A percentile compares a stretch with the other conserved stretches of the same genome.
These are phyloP conservation scores for Xenoacremonium recifei DNA, from an alignment of 2,329 filamentous ascomycete species.

Conservation along the genomic window DNA sequence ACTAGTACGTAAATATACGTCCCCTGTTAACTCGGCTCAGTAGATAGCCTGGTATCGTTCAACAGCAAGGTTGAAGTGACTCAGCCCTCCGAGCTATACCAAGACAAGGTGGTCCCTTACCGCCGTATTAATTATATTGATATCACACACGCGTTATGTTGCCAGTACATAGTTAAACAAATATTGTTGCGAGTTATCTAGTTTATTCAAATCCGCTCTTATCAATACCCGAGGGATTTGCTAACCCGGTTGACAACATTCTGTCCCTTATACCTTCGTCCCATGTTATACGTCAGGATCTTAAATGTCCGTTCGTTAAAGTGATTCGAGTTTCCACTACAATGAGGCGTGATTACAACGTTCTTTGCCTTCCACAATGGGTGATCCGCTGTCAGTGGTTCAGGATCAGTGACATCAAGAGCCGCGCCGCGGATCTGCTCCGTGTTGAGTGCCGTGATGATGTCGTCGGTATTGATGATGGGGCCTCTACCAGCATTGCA, in stretches of 20 bases:
- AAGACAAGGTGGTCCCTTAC: too few species aligned
- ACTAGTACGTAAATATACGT: too few species aligned
- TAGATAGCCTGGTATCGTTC: too few species aligned
- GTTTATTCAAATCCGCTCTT: too few species aligned
- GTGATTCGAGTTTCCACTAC: conserved; percentile 29
- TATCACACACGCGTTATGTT: too few species aligned
- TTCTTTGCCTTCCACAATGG: conserved; percentile 64
- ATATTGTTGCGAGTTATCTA: too few species aligned
- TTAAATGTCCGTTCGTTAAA: conserved; percentile 20
- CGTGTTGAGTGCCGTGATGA: conserved; percentile 53
- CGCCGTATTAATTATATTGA: too few species aligned
- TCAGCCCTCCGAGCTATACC: too few species aligned
- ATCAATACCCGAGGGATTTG: not conserved
- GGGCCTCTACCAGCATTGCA: conserved; percentile 62
- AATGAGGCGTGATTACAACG: conserved; percentile 51
- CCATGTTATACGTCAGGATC: conserved; percentile 26
- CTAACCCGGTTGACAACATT: conserved; percentile 22
- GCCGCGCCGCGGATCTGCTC: conserved; percentile 55
- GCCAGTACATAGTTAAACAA: too few species aligned
- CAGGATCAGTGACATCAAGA: conserved; percentile 70
- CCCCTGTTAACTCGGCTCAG: too few species aligned
- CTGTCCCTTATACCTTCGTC: conserved; percentile 18
- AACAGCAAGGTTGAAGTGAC: too few species aligned
- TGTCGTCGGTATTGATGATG: conserved; percentile 41
- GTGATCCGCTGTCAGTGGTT: conserved; percentile 63